Evolutionary conservation across 345 rosid species (phyloP).

Genomic region (Trapa incisa): DNA sequence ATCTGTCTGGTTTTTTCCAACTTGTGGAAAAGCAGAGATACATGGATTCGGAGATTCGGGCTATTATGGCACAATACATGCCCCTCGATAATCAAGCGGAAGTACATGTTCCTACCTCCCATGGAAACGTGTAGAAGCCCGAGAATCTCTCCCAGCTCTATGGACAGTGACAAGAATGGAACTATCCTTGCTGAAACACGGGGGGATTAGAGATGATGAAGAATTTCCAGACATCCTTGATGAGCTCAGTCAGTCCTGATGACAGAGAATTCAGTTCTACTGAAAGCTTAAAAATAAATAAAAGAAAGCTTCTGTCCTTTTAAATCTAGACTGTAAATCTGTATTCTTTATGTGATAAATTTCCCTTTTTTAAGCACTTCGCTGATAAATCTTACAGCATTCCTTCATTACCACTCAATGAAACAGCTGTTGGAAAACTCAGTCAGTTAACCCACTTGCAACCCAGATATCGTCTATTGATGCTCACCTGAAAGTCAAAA

Average conservation of each 20-base stretch:
- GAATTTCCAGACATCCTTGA: neutral
- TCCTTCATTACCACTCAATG: neutral
- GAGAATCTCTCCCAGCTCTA: neutral
- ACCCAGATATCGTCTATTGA: neutral
- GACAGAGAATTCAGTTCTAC: neutral
- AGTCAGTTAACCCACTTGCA: neutral
- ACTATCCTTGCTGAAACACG: neutral
- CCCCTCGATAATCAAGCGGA: constrained; percentile 34
- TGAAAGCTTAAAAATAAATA: neutral
- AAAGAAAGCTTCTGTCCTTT: neutral
- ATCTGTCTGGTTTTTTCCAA: neutral
- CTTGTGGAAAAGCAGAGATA: constrained; percentile 21
- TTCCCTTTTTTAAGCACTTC: neutral
- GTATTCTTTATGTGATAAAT: neutral
- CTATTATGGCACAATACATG: constrained; percentile 50
- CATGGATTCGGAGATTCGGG: constrained; percentile 48
- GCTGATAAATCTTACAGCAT: neutral
- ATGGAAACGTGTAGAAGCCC: constrained; percentile 1
- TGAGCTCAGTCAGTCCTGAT: neutral
- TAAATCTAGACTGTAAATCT: neutral
- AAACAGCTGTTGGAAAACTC: neutral
- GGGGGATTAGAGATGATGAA: neutral
- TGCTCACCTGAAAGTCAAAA: neutral
- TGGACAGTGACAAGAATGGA: neutral
- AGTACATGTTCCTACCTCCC: constrained; percentile 6